These are phyloP conservation scores for Yarrowia deformans DNA, from an alignment of 805 yeast species.

Conservation along the genomic window DNA sequence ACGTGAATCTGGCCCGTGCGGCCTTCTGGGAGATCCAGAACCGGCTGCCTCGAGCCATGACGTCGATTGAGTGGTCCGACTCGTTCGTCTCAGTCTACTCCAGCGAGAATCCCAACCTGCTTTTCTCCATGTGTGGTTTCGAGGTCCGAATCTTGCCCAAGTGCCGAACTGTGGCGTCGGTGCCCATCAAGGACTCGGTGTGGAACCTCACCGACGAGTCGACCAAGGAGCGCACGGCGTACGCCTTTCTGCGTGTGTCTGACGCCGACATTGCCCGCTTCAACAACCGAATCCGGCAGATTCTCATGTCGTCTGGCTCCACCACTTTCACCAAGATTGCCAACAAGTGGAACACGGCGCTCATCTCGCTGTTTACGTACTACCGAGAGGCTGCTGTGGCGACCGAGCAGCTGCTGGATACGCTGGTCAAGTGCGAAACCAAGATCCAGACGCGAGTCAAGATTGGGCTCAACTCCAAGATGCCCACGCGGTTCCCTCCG, in stretches of 20 bases:
- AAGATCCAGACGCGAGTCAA: conserved; percentile 93
- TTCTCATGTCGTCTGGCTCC: conserved; percentile 94
- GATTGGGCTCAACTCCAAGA: conserved; percentile 92
- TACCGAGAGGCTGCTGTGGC: conserved; percentile 92
- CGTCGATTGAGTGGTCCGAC: conserved; percentile 78
- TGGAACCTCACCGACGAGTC: conserved; percentile 82
- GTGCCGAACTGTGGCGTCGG: conserved; percentile 60
- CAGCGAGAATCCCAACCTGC: conserved; percentile 83
- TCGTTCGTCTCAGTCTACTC: conserved; percentile 89
- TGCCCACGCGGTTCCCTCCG: conserved; percentile 99
- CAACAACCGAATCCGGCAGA: conserved; percentile 83
- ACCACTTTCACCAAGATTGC: conserved; percentile 94
- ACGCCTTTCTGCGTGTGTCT: conserved; percentile 84
- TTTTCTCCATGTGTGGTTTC: conserved; percentile 94
- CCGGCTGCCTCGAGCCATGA: conserved; percentile 77
- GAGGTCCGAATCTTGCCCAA: conserved; percentile 90
- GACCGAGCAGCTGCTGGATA: conserved; percentile 78
- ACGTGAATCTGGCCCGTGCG: conserved; percentile 91
- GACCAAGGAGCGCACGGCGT: conserved; percentile 86
- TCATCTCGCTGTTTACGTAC: conserved; percentile 84
- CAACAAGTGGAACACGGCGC: conserved; percentile 93
- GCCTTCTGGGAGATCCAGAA: conserved; percentile 87
- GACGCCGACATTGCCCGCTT: conserved; percentile 80
- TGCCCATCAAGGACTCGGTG: conserved; percentile 76
- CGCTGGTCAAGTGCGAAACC: conserved; percentile 88